Evolutionary conservation across 192 early-diverging fungal genomes (phyloP).

Genomic region (Mortierella antarctica): DNA sequence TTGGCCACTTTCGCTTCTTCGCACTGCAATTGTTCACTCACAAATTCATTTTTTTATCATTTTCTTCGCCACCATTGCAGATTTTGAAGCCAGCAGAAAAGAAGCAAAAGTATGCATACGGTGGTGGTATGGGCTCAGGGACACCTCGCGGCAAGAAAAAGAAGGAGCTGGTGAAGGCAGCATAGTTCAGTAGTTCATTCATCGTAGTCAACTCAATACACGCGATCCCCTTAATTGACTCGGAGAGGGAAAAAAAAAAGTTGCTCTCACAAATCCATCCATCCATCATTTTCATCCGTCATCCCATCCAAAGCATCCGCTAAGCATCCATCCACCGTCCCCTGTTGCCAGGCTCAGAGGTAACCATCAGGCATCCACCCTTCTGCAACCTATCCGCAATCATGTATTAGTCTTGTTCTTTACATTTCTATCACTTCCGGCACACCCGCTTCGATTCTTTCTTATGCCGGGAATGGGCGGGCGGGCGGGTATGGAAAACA

Average conservation of each 20-base stretch:
- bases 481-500: too few species aligned
- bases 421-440: too few species aligned
- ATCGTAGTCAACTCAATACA: not conserved
- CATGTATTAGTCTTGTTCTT: too few species aligned
- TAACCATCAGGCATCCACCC: not conserved
- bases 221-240: too few species aligned
- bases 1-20: not conserved
- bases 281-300: slow-evolving; percentile 21
- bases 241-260: too few species aligned
- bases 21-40: not conserved
- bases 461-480: too few species aligned
- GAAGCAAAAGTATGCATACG: slow-evolving; percentile 85
- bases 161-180: slow-evolving; percentile 54
- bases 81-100: slow-evolving; percentile 97
- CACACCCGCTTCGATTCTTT: too few species aligned
- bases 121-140: slow-evolving; percentile 70
- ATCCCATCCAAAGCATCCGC: slow-evolving; percentile 5
- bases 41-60: not conserved
- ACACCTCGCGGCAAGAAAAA: slow-evolving; percentile 77
- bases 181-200: not conserved
- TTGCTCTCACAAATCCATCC: not conserved
- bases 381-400: not conserved
- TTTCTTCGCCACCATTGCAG: slow-evolving; percentile 49
- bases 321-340: slow-evolving; percentile 20
- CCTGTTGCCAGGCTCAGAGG: too few species aligned